phyloP scores from a whole-genome alignment of 2,329 filamentous ascomycete genomes.

The Canariomyces notabilis region DNA sequence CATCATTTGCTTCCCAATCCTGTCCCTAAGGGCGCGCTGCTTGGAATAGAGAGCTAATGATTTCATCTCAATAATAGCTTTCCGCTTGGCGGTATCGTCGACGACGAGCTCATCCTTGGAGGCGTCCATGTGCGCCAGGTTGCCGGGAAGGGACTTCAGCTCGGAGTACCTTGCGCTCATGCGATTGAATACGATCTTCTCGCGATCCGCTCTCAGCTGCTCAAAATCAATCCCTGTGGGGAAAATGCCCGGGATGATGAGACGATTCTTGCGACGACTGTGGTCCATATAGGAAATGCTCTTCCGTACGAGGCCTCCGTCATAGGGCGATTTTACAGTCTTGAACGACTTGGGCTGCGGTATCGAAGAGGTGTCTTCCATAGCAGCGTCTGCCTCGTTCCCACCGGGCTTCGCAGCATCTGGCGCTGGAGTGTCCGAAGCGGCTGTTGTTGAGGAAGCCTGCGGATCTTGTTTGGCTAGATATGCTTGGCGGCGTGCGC shows the following conservation, averaged over 20 bases:
- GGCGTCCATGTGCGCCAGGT: slow-evolving; percentile 81
- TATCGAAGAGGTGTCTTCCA: slow-evolving; percentile 17
- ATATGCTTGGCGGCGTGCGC: slow-evolving; percentile 59
- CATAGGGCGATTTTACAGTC: slow-evolving; percentile 70
- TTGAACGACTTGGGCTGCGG: slow-evolving; percentile 50
- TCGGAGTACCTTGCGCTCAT: slow-evolving; percentile 81
- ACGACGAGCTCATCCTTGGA: slow-evolving; percentile 61
- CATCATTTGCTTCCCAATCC: slow-evolving; percentile 86
- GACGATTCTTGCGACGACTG: slow-evolving; percentile 66
- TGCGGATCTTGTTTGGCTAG: slow-evolving; percentile 43
- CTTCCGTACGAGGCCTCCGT: slow-evolving; percentile 45
- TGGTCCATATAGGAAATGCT: slow-evolving; percentile 78
- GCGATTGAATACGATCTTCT: slow-evolving; percentile 83
- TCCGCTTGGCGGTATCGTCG: slow-evolving; percentile 79
- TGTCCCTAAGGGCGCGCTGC: slow-evolving; percentile 79
- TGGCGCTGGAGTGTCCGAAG: slow-evolving; percentile 24
- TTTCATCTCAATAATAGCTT: slow-evolving; percentile 94
- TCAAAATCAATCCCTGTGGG: slow-evolving; percentile 85
- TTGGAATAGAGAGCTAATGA: slow-evolving; percentile 81
- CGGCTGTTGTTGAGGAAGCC: slow-evolving; percentile 31
- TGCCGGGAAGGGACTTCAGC: slow-evolving; percentile 76
- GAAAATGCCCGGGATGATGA: slow-evolving; percentile 81
- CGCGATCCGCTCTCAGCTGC: slow-evolving; percentile 77
- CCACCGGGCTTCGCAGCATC: slow-evolving; percentile 32
- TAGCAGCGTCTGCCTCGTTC: slow-evolving; percentile 38